Evolutionary conservation across 257 asterid species (phyloP).

Genomic region (Solanum pimpinellifolium): DNA sequence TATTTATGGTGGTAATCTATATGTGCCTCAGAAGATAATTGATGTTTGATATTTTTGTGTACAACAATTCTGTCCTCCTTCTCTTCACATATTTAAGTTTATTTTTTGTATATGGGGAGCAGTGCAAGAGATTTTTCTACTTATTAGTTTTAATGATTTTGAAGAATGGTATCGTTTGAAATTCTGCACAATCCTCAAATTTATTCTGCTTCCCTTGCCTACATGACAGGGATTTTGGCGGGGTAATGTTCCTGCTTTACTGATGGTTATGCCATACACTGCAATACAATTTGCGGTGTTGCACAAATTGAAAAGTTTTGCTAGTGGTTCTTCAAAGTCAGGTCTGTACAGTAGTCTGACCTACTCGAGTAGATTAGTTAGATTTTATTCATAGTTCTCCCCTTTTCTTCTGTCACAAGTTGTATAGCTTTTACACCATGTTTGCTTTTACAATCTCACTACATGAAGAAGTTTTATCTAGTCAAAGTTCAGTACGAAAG

Average conservation of each 20-base stretch:
- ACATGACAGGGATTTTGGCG: slow-evolving; percentile 83
- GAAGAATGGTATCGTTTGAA: background rate
- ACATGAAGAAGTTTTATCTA: background rate
- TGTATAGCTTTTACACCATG: background rate
- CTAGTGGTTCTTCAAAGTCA: slow-evolving; percentile 81
- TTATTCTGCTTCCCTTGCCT: background rate
- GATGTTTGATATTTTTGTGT: background rate
- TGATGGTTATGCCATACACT: slow-evolving; percentile 96
- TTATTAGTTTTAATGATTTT: background rate
- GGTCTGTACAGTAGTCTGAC: slow-evolving; percentile 26
- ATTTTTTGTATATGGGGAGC: background rate
- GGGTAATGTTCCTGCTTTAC: slow-evolving; percentile 91
- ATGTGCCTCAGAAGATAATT: background rate
- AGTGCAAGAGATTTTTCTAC: background rate
- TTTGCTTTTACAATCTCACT: background rate
- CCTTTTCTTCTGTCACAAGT: background rate
- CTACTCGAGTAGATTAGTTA: background rate
- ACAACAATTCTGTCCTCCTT: background rate
- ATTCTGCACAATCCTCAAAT: background rate
- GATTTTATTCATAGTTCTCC: background rate
- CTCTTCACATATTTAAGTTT: background rate
- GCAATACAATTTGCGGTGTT: slow-evolving; percentile 81
- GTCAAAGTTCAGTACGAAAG: background rate
- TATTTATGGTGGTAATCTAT: background rate
- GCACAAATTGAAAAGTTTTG: slow-evolving; percentile 72